Percentiles rank a stretch among this genome's conserved stretches.
phyloP scores from a whole-genome alignment of 2,329 filamentous ascomycete genomes.

The Epichloe amarillans region DNA sequence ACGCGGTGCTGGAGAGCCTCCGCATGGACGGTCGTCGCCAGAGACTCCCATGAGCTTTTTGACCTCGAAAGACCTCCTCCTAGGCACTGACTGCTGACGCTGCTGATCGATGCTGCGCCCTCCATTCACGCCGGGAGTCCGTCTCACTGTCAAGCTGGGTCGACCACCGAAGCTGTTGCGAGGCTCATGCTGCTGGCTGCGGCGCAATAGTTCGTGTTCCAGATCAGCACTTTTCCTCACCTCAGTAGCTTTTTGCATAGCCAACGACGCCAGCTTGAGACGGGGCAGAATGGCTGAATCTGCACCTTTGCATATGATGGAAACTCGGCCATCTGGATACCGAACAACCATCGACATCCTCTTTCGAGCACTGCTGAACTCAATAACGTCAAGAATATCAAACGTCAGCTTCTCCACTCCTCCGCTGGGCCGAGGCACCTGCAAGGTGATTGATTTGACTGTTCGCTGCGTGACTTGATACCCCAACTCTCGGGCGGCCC shows the following conservation, averaged over 20 bases:
- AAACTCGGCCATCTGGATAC: slow-evolving; percentile 72
- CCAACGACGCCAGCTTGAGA: slow-evolving; percentile 58
- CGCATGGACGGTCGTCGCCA: slow-evolving; percentile 27
- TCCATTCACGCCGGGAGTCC: slow-evolving; percentile 23
- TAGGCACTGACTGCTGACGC: slow-evolving; percentile 17
- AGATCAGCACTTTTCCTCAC: slow-evolving; percentile 49
- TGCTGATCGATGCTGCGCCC: slow-evolving; percentile 16
- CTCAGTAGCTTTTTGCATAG: slow-evolving; percentile 59
- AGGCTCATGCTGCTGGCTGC: slow-evolving; percentile 40
- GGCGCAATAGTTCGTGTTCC: slow-evolving; percentile 41
- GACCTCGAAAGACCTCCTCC: slow-evolving; percentile 33
- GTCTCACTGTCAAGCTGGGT: slow-evolving; percentile 36
- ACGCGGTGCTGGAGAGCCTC: slow-evolving; percentile 23
- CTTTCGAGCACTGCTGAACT: slow-evolving; percentile 81
- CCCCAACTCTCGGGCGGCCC: slow-evolving; percentile 73
- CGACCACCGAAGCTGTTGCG: slow-evolving; percentile 42
- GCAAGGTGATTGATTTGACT: slow-evolving; percentile 50
- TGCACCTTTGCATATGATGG: slow-evolving; percentile 79
- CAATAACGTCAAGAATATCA: slow-evolving; percentile 73
- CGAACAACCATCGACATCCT: slow-evolving; percentile 81
- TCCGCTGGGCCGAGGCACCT: slow-evolving; percentile 25
- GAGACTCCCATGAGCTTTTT: slow-evolving; percentile 25
- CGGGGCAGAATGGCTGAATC: slow-evolving; percentile 73
- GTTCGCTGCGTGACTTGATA: slow-evolving; percentile 65
- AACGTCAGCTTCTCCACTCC: slow-evolving; percentile 46